Evolutionary conservation across 2,329 filamentous ascomycete species (phyloP).

Genomic region (Phialophora chinensis): DNA sequence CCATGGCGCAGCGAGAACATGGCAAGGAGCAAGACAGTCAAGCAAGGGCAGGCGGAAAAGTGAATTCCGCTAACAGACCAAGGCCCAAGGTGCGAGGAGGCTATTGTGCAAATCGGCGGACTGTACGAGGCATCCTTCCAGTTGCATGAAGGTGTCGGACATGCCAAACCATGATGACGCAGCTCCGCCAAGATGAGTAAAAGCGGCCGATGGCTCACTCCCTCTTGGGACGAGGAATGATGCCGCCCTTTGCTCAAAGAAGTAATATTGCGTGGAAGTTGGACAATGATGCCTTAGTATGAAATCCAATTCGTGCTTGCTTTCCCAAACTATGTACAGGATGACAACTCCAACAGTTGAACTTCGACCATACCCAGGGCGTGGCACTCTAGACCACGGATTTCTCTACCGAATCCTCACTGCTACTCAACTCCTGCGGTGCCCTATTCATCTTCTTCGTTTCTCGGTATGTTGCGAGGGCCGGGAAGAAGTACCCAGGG

Average conservation of each 20-base stretch:
- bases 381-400: background rate
- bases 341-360: background rate
- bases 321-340: background rate
- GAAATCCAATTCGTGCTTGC: background rate
- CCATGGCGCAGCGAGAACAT: conserved; percentile 66
- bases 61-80: background rate
- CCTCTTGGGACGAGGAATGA: too few species aligned
- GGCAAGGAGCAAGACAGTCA: conserved; percentile 12
- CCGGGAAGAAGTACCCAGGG: conserved; percentile 33
- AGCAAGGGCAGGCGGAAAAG: background rate
- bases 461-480: conserved; percentile 6
- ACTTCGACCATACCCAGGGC: background rate
- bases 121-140: background rate
- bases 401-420: background rate
- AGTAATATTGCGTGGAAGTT: background rate
- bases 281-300: background rate
- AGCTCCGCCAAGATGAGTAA: background rate
- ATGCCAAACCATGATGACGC: conserved; percentile 4
- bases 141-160: conserved; percentile 3
- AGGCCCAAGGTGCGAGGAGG: background rate
- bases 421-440: background rate
- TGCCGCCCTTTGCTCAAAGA: background rate
- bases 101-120: background rate
- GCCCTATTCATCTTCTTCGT: conserved; percentile 8
- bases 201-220: too few species aligned